Percentiles rank a stretch among this genome's conserved stretches.
These are phyloP conservation scores for Mimosa bimucronata DNA, from an alignment of 306 rosid species.

Conservation along the genomic window DNA sequence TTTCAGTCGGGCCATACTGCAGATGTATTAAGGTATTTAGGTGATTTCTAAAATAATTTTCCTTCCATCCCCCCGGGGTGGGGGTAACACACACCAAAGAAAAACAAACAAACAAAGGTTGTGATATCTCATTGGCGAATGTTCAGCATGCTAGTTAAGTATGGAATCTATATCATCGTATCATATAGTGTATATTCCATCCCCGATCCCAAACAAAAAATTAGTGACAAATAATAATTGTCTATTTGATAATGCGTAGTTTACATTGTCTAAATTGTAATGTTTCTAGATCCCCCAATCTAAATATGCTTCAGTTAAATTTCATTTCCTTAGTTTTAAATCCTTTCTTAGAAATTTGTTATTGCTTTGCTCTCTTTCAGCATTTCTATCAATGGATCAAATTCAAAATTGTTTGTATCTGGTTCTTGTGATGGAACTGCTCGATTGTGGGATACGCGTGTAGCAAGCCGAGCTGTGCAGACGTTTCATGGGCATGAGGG, in stretches of 20 bases:
- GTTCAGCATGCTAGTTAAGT: conserved; percentile 7
- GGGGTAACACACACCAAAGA: too few relatives aligned
- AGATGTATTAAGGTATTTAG: conserved; percentile 79
- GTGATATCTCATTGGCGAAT: not conserved
- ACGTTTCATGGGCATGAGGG: conserved; percentile 88
- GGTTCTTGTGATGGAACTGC: conserved; percentile 96
- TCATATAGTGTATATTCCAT: too few relatives aligned
- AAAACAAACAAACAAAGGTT: too few relatives aligned
- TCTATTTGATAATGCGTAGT: conserved; percentile 21
- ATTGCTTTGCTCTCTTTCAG: conserved; percentile 49
- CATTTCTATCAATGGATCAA: conserved; percentile 84
- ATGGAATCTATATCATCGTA: conserved; percentile 14
- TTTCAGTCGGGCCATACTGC: conserved; percentile 98
- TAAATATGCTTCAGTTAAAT: conserved; percentile 25
- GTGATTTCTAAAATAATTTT: conserved; percentile 34
- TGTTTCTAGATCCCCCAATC: not conserved
- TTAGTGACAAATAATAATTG: conserved; percentile 6
- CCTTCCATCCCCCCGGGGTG: not conserved
- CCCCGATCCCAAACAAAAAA: not conserved
- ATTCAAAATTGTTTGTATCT: conserved; percentile 82
- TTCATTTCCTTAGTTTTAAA: conserved; percentile 6
- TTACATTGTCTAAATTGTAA: conserved; percentile 14
- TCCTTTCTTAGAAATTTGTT: conserved; percentile 8
- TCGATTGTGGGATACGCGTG: conserved; percentile 98
- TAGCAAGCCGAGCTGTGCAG: conserved; percentile 93